These are phyloP conservation scores for Chaetoceros tenuissimus DNA, from an alignment of 108 stramenopile genomes.

Conservation along the genomic window DNA sequence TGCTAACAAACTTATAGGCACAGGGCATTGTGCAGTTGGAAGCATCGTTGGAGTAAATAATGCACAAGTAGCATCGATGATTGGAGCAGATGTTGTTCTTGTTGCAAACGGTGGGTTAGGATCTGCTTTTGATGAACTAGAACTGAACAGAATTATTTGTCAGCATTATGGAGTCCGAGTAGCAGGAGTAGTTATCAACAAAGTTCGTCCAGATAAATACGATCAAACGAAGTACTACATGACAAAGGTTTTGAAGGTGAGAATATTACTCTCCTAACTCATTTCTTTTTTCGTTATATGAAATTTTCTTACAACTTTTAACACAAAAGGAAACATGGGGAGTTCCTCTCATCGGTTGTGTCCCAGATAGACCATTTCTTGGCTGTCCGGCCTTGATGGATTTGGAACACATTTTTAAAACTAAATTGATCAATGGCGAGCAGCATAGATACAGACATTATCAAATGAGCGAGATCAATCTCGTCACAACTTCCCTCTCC, in stretches of 20 bases:
- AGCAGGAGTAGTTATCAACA: constrained; percentile 86
- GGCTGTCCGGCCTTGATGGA: constrained; percentile 74
- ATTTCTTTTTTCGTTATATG: neutral
- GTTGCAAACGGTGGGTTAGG: constrained; percentile 92
- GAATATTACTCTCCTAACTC: too few relatives aligned
- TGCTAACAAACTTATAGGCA: too few relatives aligned
- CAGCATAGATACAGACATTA: constrained; percentile 74
- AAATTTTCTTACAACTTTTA: too few relatives aligned
- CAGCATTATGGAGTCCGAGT: constrained; percentile 65
- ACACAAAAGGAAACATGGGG: constrained; percentile 50
- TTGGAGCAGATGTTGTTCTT: constrained; percentile 82
- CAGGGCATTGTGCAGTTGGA: constrained; percentile 88
- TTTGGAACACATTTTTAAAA: constrained; percentile 69
- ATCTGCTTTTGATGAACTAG: constrained; percentile 81
- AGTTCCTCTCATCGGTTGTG: constrained; percentile 76
- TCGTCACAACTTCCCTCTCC: constrained; percentile 76
- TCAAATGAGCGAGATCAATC: constrained; percentile 51
- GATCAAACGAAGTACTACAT: constrained; percentile 66
- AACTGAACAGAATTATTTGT: constrained; percentile 76
- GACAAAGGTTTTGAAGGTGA: constrained; percentile 46
- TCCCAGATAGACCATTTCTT: constrained; percentile 85
- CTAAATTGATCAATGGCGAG: constrained; percentile 54
- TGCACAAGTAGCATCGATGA: constrained; percentile 72
- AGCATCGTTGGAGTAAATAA: constrained; percentile 79
- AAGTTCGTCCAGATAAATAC: constrained; percentile 76